phyloP scores from a whole-genome alignment of 2,329 filamentous ascomycete species.

The Pseudogymnoascus sp. region DNA sequence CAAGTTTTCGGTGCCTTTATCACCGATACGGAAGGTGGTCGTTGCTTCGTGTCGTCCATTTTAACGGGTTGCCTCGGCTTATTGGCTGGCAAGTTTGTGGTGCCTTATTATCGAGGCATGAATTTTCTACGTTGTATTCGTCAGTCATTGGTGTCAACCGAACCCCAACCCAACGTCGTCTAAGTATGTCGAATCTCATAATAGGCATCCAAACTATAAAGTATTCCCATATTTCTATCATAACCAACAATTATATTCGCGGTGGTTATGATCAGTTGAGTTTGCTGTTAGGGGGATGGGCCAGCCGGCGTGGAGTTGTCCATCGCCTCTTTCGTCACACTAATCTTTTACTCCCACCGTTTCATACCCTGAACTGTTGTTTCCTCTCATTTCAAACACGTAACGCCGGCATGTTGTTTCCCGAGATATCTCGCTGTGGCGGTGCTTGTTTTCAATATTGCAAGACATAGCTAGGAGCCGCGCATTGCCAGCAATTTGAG shows the following conservation, averaged over 20 bases:
- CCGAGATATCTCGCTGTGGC: not conserved
- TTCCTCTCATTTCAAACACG: not conserved
- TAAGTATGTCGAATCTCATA: not conserved
- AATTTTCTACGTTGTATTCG: not conserved
- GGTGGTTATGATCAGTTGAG: not conserved
- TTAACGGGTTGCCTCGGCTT: not conserved
- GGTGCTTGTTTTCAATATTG: not conserved
- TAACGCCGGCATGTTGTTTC: not conserved
- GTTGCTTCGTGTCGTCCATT: not conserved
- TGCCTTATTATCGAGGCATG: not conserved
- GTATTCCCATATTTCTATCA: not conserved
- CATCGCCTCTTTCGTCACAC: not conserved
- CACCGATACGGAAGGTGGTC: constrained; percentile 5
- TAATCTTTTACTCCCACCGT: not conserved
- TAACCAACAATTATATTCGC: not conserved
- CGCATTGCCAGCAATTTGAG: not conserved
- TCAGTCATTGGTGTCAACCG: not conserved
- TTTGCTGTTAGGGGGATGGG: not conserved
- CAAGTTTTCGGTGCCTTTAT: not conserved
- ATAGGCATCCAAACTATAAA: not conserved
- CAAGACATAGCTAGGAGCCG: not conserved
- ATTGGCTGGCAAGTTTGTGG: not conserved
- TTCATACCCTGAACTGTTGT: not conserved
- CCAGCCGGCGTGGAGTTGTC: not conserved
- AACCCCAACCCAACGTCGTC: not conserved